Evolutionary conservation across 805 yeast genomes (phyloP), one percentile per base, ranked within the genome.

Genomic region (Alloascoidea africana): DNA sequence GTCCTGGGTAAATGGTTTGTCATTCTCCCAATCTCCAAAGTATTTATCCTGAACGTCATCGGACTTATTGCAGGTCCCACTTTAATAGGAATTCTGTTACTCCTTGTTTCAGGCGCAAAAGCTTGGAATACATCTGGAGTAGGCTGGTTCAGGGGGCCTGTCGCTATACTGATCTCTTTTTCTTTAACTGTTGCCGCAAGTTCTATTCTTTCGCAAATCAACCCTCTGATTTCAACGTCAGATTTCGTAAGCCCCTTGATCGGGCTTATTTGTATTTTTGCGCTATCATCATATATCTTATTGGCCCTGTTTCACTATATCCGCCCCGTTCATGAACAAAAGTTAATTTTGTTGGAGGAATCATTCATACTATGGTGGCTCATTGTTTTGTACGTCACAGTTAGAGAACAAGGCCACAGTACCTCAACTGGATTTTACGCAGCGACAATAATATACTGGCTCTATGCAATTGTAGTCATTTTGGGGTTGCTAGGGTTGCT

Each of bases 321-420:
- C 11, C 56, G 60, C 39, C 74, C 76, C 1, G 63, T 66, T 14
- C 69, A 65, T 41, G 77, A 74, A 46, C 74, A 73, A 46, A 79
- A 81, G 50, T 63, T 77, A 39, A 59, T 73, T 14, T 59, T 69
- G 2, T 51, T 76, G 2, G 46, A 76, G 16, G 79, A 80, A 52
- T 54, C 70, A 8, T 66, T 76, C 23, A 52, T 68, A 27, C 41
- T 69, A 2, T 57, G 67, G 40, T 85, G 94, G 94, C 38, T 65
- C 1, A 45, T 57, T 0, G 60, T 79, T 38, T 48, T 76, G 2
- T 60, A 66, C 38, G 54, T 65, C 11, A 76, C 81, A 5, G 60
- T 70, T 16, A 50, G 65, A 17, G 63, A 66, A 34, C n/a, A n/a
- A n/a, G 65, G 67, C 44, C 55, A 61, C 1, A 58, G 63, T 30